Conservation (phyloP, 2,329 filamentous ascomycete species). For the Apiospora malaysiana region DNA sequence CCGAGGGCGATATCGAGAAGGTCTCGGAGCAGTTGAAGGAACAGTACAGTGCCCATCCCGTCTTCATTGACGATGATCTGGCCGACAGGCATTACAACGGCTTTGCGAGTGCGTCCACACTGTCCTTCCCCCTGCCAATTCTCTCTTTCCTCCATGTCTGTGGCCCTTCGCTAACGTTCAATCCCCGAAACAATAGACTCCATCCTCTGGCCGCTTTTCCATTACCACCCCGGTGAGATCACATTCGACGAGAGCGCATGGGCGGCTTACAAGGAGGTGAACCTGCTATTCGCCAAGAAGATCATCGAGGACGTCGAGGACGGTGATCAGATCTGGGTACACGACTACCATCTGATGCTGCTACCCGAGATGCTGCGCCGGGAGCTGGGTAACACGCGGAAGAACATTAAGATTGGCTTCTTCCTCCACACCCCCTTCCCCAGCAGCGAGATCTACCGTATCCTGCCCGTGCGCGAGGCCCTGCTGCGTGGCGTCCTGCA, state of each 20-base stretch:
- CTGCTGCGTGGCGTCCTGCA: slow-evolving; percentile 87
- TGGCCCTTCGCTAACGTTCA: slow-evolving; percentile 22
- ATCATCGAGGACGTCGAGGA: slow-evolving; percentile 88
- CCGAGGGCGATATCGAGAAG: slow-evolving; percentile 76
- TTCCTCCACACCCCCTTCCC: slow-evolving; percentile 98
- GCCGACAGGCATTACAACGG: slow-evolving; percentile 97
- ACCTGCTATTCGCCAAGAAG: slow-evolving; percentile 87
- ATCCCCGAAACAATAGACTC: slow-evolving; percentile 65
- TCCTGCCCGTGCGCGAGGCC: slow-evolving; percentile 89
- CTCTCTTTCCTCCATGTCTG: slow-evolving; percentile 19
- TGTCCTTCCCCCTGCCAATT: not conserved
- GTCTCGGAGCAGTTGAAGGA: slow-evolving; percentile 82
- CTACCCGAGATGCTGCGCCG: slow-evolving; percentile 94
- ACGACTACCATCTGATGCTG: slow-evolving; percentile 98
- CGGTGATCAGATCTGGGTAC: slow-evolving; percentile 95
- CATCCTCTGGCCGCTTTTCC: slow-evolving; percentile 97
- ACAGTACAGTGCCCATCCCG: slow-evolving; percentile 86
- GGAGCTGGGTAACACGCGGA: slow-evolving; percentile 78
- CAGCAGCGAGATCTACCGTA: slow-evolving; percentile 95
- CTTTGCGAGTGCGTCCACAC: slow-evolving; percentile 80
- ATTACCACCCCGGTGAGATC: slow-evolving; percentile 98
- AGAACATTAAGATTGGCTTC: slow-evolving; percentile 97
- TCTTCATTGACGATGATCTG: slow-evolving; percentile 92
- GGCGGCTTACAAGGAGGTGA: slow-evolving; percentile 92
- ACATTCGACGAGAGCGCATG: slow-evolving; percentile 96